A percentile compares a stretch with the other conserved stretches of the same genome.
Conservation (phyloP, 2,329 filamentous ascomycete genomes). For the Cryphonectria radicalis region DNA sequence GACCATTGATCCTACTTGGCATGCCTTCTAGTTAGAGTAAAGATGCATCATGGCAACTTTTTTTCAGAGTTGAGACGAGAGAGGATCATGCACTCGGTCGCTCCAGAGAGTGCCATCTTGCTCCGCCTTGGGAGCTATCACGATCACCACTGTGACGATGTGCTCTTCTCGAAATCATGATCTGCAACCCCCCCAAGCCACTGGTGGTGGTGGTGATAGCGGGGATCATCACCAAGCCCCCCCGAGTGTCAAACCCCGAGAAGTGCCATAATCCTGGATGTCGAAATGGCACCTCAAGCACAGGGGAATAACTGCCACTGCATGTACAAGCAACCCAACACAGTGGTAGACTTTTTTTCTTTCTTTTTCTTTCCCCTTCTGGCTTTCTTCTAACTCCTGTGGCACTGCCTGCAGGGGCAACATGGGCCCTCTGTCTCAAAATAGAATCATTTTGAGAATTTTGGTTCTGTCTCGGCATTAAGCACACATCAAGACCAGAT, state of each 20-base stretch:
- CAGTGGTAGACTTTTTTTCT: neutral
- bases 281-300: neutral
- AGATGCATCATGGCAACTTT: neutral
- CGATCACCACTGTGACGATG: neutral
- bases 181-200: neutral
- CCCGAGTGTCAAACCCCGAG: neutral
- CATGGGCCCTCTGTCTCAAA: neutral
- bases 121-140: neutral
- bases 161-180: neutral
- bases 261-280: neutral
- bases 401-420: constrained; percentile 1
- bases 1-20: neutral
- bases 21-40: neutral
- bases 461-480: constrained; percentile 1
- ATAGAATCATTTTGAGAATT: neutral
- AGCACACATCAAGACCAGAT: neutral
- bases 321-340: neutral
- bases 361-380: too few species aligned
- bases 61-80: neutral
- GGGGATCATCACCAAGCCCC: neutral
- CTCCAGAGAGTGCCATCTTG: neutral
- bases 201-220: neutral
- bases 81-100: neutral
- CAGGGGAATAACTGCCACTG: neutral
- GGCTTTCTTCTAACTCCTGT: neutral